Conservation (phyloP, 768 basidiomycete species). For the Leucosporidium scottii region DNA sequence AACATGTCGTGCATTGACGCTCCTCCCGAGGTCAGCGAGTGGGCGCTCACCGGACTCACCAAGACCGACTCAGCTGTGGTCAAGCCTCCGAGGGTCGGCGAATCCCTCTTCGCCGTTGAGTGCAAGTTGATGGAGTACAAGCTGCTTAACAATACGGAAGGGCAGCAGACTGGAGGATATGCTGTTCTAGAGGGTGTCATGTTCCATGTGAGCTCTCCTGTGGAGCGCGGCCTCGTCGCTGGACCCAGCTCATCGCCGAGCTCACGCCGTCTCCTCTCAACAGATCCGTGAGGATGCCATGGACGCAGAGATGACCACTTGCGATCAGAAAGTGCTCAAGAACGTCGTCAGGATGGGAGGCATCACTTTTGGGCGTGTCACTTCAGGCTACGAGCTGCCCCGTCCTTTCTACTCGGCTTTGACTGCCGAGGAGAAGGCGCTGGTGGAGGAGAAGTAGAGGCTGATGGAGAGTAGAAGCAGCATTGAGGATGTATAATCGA, state of each 20-base stretch:
- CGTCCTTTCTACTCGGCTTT: neutral
- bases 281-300: neutral
- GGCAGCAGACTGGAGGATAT: neutral
- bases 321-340: neutral
- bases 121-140: slow-evolving; percentile 1
- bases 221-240: no score
- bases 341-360: neutral
- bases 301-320: neutral
- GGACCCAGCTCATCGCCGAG: no score
- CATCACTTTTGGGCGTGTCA: neutral
- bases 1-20: slow-evolving; percentile 41
- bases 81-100: slow-evolving; percentile 42
- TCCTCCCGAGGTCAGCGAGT: slow-evolving; percentile 41
- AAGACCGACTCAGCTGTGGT: slow-evolving; percentile 31
- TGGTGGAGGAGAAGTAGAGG: neutral
- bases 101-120: slow-evolving; percentile 11
- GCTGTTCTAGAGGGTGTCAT: neutral
- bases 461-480: no score
- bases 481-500: no score
- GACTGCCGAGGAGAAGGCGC: neutral
- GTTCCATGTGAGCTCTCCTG: neutral
- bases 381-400: neutral
- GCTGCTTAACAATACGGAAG: neutral
- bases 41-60: slow-evolving; percentile 31
- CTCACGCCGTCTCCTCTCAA: neutral